Base-by-base conservation (phyloP, 768 basidiomycete genomes). In the Floccularia luteovirens region DNA sequence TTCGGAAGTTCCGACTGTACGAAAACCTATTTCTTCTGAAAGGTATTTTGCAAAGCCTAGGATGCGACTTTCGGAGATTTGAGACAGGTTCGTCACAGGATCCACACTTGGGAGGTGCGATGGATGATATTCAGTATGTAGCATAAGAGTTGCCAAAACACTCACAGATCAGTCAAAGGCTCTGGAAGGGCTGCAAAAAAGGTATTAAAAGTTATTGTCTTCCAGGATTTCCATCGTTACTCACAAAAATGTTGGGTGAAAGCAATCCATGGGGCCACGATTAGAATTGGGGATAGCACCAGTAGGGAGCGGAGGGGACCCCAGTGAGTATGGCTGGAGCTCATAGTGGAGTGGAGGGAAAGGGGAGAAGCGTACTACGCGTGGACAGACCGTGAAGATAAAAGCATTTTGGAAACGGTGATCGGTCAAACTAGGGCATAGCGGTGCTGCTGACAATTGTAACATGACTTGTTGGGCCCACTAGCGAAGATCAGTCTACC, bases 1-100 rank as follows among this genome's bases (percentile, higher is more conserved):
- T 56, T 97, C 91, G 23, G 70, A 69, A 0, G 92, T 91, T 1
- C 94, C 94, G 7, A 94, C 88, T 0, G 88, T 96, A 35, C 94
- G 72, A 61, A 80, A 97, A 1, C 92, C 93, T 33, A 92, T 90
- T 4, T 76, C 79, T 54, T 92, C 90, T 0, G 90, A 89, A 5
- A 90, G 73, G 43, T 80, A 59, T 47, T 72, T 76, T 2, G 79
- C 74, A 33, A 78, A 63, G 4, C 64, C 67, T 2, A 88, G 72
- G 38, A 90, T 82, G 11, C 72, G 74, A 0, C 72, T 53, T 56
- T 89, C 86, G 0, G 85, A 86, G 19, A 87, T 74, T 50, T 84
- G 82, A 3, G 85, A 81, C 2, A 77, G 58, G 24, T 66, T 61
- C 0, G 80, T 86, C 8, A 50, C 42, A 4, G 79, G 68, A 55